These are phyloP conservation scores for Diaporthe caulivora DNA, from an alignment of 2,329 filamentous ascomycete species.

Conservation along the genomic window DNA sequence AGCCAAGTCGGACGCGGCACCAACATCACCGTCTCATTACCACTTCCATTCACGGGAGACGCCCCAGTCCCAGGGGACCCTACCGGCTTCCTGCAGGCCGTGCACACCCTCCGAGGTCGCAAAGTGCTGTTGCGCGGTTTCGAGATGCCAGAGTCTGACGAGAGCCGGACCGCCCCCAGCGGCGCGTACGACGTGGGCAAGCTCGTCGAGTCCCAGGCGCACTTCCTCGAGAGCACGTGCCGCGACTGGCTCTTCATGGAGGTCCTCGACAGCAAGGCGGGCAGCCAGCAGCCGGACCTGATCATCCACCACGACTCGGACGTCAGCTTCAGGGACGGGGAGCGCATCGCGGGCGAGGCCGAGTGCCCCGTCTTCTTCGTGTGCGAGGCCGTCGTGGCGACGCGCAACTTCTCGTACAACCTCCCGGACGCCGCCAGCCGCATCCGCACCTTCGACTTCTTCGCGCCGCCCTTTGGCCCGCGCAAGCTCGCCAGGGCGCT, in stretches of 20 bases:
- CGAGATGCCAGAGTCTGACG: slow-evolving; percentile 1
- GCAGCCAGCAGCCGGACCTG: slow-evolving; percentile 41
- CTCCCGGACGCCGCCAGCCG: slow-evolving; percentile 41
- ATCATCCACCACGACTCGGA: slow-evolving; percentile 43
- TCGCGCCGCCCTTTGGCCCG: slow-evolving; percentile 55
- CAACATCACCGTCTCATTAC: slow-evolving; percentile 49
- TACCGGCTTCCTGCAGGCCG: slow-evolving; percentile 47
- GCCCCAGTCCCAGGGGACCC: slow-evolving; percentile 38
- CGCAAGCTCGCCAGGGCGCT: slow-evolving; percentile 53
- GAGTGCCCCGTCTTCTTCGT: slow-evolving; percentile 46
- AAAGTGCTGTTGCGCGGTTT: slow-evolving; percentile 46
- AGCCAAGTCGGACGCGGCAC: slow-evolving; percentile 55
- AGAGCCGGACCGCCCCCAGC: neutral
- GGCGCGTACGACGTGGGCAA: slow-evolving; percentile 22
- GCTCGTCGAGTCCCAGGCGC: slow-evolving; percentile 38
- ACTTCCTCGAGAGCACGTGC: slow-evolving; percentile 47
- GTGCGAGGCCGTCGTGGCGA: slow-evolving; percentile 49
- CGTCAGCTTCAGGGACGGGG: slow-evolving; percentile 30
- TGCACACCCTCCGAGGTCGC: slow-evolving; percentile 48
- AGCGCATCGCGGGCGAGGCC: slow-evolving; percentile 27
- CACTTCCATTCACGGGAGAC: slow-evolving; percentile 42
- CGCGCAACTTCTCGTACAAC: slow-evolving; percentile 43
- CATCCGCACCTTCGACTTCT: slow-evolving; percentile 50
- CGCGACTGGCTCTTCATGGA: slow-evolving; percentile 50
- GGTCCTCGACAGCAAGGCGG: slow-evolving; percentile 37